phyloP scores from a whole-genome alignment of 495 filamentous ascomycete species.

The Aspergillus affinis region DNA sequence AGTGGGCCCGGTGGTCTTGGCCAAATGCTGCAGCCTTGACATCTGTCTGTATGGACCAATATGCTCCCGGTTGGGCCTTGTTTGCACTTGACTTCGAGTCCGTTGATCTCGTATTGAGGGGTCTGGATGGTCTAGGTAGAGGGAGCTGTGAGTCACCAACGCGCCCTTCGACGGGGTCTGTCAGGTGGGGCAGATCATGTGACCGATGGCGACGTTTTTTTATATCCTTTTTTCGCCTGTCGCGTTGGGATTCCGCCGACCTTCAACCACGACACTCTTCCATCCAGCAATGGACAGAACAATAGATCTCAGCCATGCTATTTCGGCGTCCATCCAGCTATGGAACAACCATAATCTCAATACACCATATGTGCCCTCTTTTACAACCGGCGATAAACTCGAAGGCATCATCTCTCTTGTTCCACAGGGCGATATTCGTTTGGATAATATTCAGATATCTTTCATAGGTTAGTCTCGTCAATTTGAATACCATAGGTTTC shows the following conservation, averaged over 20 bases:
- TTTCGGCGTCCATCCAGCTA: background rate
- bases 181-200: background rate
- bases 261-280: background rate
- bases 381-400: constrained; percentile 2
- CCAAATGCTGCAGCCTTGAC: background rate
- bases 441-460: constrained; percentile 4
- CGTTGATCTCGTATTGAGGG: too few species aligned
- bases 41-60: too few species aligned
- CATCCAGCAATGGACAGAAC: background rate
- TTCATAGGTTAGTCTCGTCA: constrained; percentile 3
- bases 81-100: too few species aligned
- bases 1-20: background rate
- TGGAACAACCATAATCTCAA: background rate
- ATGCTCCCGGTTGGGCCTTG: too few species aligned
- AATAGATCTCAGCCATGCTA: background rate
- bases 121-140: background rate
- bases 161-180: background rate
- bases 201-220: background rate
- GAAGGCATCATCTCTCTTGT: constrained; percentile 1
- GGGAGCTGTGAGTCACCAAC: background rate
- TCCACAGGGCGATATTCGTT: background rate
- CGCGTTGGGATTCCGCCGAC: background rate
- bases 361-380: background rate
- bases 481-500: background rate
- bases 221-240: background rate